Evolutionary conservation across 2,329 filamentous ascomycete genomes (phyloP).

Genomic region (Fusarium anthophilum): DNA sequence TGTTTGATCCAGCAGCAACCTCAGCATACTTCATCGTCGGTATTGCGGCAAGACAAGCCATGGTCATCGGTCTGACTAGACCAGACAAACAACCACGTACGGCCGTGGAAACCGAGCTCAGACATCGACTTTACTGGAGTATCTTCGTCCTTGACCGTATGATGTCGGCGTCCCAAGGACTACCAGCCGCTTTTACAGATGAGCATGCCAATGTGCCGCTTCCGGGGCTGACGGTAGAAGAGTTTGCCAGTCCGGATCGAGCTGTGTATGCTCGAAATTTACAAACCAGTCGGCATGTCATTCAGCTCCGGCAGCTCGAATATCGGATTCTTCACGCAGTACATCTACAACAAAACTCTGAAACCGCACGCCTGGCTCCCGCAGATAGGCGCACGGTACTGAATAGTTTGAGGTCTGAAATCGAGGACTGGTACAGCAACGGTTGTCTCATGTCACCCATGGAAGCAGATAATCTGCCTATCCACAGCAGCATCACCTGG

Average conservation of each 20-base stretch:
- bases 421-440: constrained; percentile 58
- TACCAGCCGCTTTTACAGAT: constrained; percentile 52
- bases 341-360: constrained; percentile 45
- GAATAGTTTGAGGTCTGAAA: constrained; percentile 51
- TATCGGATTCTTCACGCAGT: constrained; percentile 51
- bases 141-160: constrained; percentile 57
- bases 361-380: constrained; percentile 44
- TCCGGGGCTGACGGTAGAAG: constrained; percentile 55
- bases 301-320: constrained; percentile 56
- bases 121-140: constrained; percentile 56
- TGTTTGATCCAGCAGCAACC: constrained; percentile 53
- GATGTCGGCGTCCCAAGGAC: constrained; percentile 53
- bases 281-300: constrained; percentile 56
- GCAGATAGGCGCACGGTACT: constrained; percentile 47
- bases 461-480: constrained; percentile 55
- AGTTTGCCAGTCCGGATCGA: constrained; percentile 53
- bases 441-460: constrained; percentile 55
- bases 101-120: constrained; percentile 45
- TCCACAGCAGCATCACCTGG: constrained; percentile 57
- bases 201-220: constrained; percentile 53
- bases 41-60: constrained; percentile 52
- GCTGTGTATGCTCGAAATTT: constrained; percentile 52
- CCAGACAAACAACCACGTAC: constrained; percentile 42
- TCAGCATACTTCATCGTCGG: constrained; percentile 54
- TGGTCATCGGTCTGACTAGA: constrained; percentile 50